These are phyloP conservation scores for Wickerhamomyces sp. DNA, from an alignment of 1,139 yeast genomes.

Conservation along the genomic window DNA sequence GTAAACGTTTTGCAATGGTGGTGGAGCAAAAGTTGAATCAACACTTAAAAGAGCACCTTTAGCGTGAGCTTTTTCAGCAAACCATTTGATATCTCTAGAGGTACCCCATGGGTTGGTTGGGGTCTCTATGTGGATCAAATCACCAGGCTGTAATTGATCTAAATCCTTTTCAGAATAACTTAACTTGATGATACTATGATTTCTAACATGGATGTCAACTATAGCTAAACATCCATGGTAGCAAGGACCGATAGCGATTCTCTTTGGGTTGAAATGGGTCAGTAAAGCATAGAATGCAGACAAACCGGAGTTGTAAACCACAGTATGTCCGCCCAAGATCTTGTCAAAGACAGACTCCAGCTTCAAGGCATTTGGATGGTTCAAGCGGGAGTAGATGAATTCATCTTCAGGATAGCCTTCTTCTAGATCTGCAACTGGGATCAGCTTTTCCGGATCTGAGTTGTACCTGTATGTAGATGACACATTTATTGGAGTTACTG, in stretches of 20 bases:
- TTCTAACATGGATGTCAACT: constrained; percentile 55
- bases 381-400: constrained; percentile 58
- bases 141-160: constrained; percentile 55
- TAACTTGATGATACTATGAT: constrained; percentile 51
- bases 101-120: constrained; percentile 85
- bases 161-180: constrained; percentile 47
- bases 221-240: constrained; percentile 84
- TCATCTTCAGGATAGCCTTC: constrained; percentile 29
- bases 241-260: constrained; percentile 69
- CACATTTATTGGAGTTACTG: constrained; percentile 76
- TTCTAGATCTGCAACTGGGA: constrained; percentile 31
- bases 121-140: constrained; percentile 76
- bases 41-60: constrained; percentile 65
- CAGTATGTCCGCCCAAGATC: constrained; percentile 52
- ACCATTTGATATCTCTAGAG: constrained; percentile 55
- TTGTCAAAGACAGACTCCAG: constrained; percentile 63
- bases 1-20: constrained; percentile 81
- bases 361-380: constrained; percentile 67
- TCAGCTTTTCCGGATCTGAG: constrained; percentile 46
- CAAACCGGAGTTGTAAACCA: constrained; percentile 72
- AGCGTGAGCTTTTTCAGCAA: constrained; percentile 63
- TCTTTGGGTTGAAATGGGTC: constrained; percentile 67
- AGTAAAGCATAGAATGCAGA: constrained; percentile 78
- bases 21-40: constrained; percentile 92
- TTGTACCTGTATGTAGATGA: constrained; percentile 73